A percentile compares a stretch with the other conserved stretches of the same genome.
These are phyloP conservation scores for Perkinsus chesapeaki DNA, from an alignment of 169 alveolate genomes.

Conservation along the genomic window DNA sequence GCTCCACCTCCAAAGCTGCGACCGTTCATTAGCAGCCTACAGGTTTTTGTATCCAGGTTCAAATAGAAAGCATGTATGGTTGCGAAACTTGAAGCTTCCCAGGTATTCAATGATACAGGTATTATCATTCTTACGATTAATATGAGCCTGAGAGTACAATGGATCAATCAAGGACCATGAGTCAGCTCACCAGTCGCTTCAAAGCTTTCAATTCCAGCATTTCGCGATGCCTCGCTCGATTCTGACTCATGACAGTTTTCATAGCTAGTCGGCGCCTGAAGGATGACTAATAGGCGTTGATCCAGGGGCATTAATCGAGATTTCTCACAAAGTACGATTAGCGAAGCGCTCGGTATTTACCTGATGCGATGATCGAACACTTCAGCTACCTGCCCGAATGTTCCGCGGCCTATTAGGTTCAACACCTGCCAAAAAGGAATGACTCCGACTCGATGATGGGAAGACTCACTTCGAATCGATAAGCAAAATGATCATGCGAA, in stretches of 20 bases:
- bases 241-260: not conserved
- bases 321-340: not conserved
- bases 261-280: not conserved
- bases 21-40: not conserved
- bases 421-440: slow-evolving; percentile 29
- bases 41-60: not conserved
- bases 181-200: not conserved
- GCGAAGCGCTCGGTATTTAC: not conserved
- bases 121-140: not conserved
- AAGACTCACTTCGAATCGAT: slow-evolving; percentile 56
- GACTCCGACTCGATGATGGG: not conserved
- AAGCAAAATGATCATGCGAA: slow-evolving; percentile 60
- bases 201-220: not conserved
- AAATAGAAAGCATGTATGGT: not conserved
- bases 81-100: not conserved
- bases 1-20: not conserved
- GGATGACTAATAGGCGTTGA: not conserved
- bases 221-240: not conserved
- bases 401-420: slow-evolving; percentile 63
- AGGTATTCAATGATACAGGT: not conserved
- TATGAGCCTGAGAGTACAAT: not conserved
- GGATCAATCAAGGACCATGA: not conserved
- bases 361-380: slow-evolving; percentile 63
- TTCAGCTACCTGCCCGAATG: slow-evolving; percentile 68
- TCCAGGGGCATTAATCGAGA: no score